A percentile compares a stretch with the other conserved stretches of the same genome.
Evolutionary conservation across 345 rosid genomes (phyloP).

Genomic region (Iberis pinnata): DNA sequence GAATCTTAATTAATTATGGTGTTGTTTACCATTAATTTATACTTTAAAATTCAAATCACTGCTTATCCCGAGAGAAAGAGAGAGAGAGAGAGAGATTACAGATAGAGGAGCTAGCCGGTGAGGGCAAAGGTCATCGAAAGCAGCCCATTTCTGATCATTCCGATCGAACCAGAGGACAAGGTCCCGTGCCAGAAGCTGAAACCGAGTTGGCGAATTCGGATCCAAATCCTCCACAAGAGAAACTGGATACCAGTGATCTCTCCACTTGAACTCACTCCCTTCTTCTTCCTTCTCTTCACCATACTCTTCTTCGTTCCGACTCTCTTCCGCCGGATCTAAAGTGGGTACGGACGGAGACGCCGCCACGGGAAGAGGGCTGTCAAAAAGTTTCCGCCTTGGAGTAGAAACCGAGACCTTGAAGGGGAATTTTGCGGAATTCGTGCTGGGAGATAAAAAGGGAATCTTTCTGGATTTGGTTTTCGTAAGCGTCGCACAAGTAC

Average conservation of each 20-base stretch:
- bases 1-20: no score
- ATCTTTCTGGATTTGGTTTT: constrained; percentile 22
- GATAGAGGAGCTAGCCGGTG: constrained; percentile 95
- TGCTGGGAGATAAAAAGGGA: constrained; percentile 23
- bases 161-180: constrained; percentile 88
- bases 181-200: constrained; percentile 91
- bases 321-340: constrained; percentile 35
- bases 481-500: constrained; percentile 19
- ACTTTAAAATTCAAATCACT: no score
- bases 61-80: no score
- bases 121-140: constrained; percentile 90
- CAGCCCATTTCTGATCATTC: constrained; percentile 61
- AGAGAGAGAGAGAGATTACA: constrained; percentile 41
- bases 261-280: constrained; percentile 69
- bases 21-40: constrained; percentile 12
- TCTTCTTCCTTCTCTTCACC: constrained; percentile 38
- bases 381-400: neutral
- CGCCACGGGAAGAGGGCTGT: constrained; percentile 41
- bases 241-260: constrained; percentile 97
- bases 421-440: constrained; percentile 2
- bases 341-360: constrained; percentile 50
- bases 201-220: constrained; percentile 61
- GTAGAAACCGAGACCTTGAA: constrained; percentile 12
- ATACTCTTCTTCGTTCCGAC: constrained; percentile 37
- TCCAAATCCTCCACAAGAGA: constrained; percentile 85